Conservation (phyloP, 2,329 filamentous ascomycete genomes). For the Zasmidium cellare region DNA sequence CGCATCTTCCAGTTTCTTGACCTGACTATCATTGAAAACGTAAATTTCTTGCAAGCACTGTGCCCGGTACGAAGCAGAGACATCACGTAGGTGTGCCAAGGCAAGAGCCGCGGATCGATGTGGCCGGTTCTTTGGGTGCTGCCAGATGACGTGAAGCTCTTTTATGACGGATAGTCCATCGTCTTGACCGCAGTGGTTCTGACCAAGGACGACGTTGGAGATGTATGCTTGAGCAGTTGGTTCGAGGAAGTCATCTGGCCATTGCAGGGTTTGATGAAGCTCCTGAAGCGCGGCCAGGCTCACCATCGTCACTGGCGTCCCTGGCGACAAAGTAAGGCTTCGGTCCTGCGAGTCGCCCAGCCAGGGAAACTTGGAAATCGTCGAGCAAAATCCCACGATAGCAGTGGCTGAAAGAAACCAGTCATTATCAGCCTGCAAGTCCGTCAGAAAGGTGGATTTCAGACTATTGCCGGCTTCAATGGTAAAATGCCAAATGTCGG, state of each 20-base stretch:
- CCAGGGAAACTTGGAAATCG: not conserved
- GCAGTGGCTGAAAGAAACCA: not conserved
- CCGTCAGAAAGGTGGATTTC: not conserved
- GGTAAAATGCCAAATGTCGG: not conserved
- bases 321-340: not conserved
- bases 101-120: not conserved
- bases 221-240: not conserved
- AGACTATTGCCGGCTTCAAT: not conserved
- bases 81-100: not conserved
- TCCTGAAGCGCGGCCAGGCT: not conserved
- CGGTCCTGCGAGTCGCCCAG: not conserved
- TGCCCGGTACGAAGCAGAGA: not conserved
- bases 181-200: not conserved
- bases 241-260: not conserved
- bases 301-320: not conserved
- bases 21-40: not conserved
- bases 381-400: not conserved
- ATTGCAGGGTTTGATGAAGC: not conserved
- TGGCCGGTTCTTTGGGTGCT: not conserved
- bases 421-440: not conserved
- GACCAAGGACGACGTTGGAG: not conserved
- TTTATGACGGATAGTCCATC: not conserved
- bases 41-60: not conserved
- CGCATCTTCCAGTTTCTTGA: not conserved
- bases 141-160: not conserved